These are phyloP conservation scores for Phaeosphaeria sp. DNA, from an alignment of 2,329 filamentous ascomycete species.

Conservation along the genomic window DNA sequence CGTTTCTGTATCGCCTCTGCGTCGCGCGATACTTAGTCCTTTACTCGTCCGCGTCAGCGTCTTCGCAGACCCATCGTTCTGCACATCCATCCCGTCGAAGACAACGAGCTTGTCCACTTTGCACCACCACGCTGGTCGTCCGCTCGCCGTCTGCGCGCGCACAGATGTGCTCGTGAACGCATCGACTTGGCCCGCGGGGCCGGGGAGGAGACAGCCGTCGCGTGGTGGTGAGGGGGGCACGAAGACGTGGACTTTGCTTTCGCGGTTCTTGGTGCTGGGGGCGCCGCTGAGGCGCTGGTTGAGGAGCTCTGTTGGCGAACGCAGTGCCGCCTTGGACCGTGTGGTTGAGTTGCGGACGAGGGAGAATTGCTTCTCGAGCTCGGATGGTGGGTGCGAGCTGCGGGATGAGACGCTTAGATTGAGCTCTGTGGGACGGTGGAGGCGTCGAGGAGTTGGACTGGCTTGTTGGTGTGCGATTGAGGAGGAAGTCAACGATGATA, in stretches of 20 bases:
- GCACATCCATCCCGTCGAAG: slow-evolving; percentile 34
- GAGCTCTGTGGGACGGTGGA: slow-evolving; percentile 38
- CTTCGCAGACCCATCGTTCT: slow-evolving; percentile 15
- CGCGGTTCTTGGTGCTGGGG: slow-evolving; percentile 20
- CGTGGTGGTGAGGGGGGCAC: slow-evolving; percentile 32
- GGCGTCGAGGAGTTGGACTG: slow-evolving; percentile 23
- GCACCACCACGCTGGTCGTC: slow-evolving; percentile 44
- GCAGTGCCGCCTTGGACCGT: slow-evolving; percentile 35
- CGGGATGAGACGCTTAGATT: slow-evolving; percentile 25
- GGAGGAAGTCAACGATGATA: slow-evolving; percentile 7
- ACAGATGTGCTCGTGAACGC: slow-evolving; percentile 37
- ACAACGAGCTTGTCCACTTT: slow-evolving; percentile 44
- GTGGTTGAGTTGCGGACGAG: slow-evolving; percentile 42
- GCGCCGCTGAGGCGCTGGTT: slow-evolving; percentile 37
- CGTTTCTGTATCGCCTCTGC: slow-evolving; percentile 36
- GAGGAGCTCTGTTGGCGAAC: slow-evolving; percentile 41
- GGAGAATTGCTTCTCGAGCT: slow-evolving; percentile 41
- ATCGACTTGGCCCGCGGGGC: slow-evolving; percentile 25
- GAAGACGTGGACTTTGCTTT: slow-evolving; percentile 32
- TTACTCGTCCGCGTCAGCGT: slow-evolving; percentile 38
- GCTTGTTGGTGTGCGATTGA: slow-evolving; percentile 17
- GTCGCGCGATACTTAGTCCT: slow-evolving; percentile 38
- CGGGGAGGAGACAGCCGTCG: slow-evolving; percentile 40
- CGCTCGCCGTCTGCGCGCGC: slow-evolving; percentile 32
- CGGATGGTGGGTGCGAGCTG: slow-evolving; percentile 31